Base-by-base conservation (phyloP, 306 rosid species). In the Dalbergia cochinchinensis region DNA sequence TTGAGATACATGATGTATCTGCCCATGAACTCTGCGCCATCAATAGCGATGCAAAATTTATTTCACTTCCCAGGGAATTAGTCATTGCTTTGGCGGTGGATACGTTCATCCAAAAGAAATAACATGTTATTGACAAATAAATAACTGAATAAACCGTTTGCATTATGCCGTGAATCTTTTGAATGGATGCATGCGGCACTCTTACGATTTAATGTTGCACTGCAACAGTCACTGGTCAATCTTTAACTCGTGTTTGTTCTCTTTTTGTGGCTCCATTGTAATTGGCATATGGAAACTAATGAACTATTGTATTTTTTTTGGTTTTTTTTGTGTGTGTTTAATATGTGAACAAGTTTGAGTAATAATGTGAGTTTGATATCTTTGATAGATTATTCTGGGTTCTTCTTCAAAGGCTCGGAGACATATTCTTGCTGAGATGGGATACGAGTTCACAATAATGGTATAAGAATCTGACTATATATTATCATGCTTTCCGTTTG, bases 321-420 rank as follows among this genome's bases (percentile, higher is more conserved):
- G n/a, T 5, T 11, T n/a, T 51, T 5, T 41, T 51, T 47, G 0
- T 18, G 26, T 59, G 3, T n/a, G 0, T 42, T 10, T 2, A 53
- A 54, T 35, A 54, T 39, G 44, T 53, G 14, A 53, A 13, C 8
- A 54, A 15, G 60, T 54, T 14, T 54, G 7, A 35, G 63, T 50
- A 15, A 20, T 35, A 63, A 20, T 53, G 6, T 57, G 60, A 34
- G 54, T 39, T 60, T 16, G 55, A 14, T 53, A 51, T 69, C 41
- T 74, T 61, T 15, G 59, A 74, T 71, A 94, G 98, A 86, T 95
- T 84, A 92, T 92, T 47, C 79, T 95, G 84, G 97, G 98, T 19
- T 95, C 97, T 41, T 91, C 97, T 39, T 95, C 99, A 2, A 89
- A 86, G 86, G 97, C 98, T 65, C 98, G 98, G 37, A 87, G 80